Conservation (phyloP, 2,329 filamentous ascomycete genomes). For the Sordariomycetes sp. region DNA sequence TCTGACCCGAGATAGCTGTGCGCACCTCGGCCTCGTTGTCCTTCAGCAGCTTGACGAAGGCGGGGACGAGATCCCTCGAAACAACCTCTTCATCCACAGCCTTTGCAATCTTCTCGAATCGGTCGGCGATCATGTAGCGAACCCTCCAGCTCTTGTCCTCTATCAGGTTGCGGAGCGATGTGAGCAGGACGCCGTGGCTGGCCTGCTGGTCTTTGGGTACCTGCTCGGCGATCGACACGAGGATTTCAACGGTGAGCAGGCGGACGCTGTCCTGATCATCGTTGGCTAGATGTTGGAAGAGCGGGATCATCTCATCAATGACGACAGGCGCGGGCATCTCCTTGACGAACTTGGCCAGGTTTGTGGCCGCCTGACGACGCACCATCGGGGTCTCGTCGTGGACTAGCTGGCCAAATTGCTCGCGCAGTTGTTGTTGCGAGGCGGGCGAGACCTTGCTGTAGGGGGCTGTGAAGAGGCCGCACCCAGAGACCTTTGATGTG, state of each 20-base stretch:
- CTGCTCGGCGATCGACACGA: constrained; percentile 93
- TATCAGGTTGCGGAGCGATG: constrained; percentile 84
- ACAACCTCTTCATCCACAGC: constrained; percentile 97
- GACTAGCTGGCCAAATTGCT: constrained; percentile 86
- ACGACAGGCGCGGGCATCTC: constrained; percentile 88
- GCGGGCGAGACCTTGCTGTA: constrained; percentile 83
- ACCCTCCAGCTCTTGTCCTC: constrained; percentile 99
- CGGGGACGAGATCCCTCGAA: constrained; percentile 83
- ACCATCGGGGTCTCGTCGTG: constrained; percentile 99
- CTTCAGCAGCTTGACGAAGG: constrained; percentile 95
- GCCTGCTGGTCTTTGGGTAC: constrained; percentile 97
- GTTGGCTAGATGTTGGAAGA: constrained; percentile 92
- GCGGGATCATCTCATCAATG: constrained; percentile 96
- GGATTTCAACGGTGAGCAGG: constrained; percentile 87
- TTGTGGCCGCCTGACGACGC: constrained; percentile 89
- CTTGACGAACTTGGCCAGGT: constrained; percentile 95
- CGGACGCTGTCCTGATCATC: constrained; percentile 98
- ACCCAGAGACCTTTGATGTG: constrained; percentile 97
- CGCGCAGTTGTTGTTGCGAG: constrained; percentile 84
- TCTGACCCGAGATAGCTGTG: constrained; percentile 94
- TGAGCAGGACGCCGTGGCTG: constrained; percentile 87
- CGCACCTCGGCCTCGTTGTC: constrained; percentile 97
- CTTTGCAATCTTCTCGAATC: constrained; percentile 99
- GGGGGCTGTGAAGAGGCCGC: constrained; percentile 85
- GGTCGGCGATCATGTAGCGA: constrained; percentile 97